Evolutionary conservation across 148 eudicot genomes (phyloP).

Genomic region (Rheum nobile): DNA sequence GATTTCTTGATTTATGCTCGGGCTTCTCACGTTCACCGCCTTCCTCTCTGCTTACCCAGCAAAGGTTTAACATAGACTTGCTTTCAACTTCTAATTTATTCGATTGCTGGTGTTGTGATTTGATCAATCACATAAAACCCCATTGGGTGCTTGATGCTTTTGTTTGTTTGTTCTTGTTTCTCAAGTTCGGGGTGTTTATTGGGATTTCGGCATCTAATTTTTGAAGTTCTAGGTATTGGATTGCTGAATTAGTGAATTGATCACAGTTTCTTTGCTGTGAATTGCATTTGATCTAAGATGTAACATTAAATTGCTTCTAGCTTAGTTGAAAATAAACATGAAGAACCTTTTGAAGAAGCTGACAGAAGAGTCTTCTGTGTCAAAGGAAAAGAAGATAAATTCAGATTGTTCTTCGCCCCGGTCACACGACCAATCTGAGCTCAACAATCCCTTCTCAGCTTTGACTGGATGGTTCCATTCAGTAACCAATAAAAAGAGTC

Average conservation of each 20-base stretch:
- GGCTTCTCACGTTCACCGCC: background rate
- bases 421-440: conserved; percentile 23
- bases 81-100: background rate
- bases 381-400: conserved; percentile 26
- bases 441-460: conserved; percentile 41
- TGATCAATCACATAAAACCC: background rate
- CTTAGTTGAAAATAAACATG: conserved; percentile 26
- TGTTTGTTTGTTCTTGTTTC: background rate
- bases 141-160: background rate
- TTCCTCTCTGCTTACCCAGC: background rate
- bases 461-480: conserved; percentile 74
- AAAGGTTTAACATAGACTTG: background rate
- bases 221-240: background rate
- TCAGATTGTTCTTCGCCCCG: conserved; percentile 13
- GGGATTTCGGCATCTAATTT: background rate
- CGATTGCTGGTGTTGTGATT: no score
- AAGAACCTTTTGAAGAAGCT: conserved; percentile 77
- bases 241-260: background rate
- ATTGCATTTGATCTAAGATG: conserved; percentile 42
- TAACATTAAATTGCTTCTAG: conserved; percentile 26
- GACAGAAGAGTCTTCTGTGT: conserved; percentile 47
- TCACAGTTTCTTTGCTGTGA: background rate
- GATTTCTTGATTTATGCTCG: background rate
- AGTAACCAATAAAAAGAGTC: conserved; percentile 49
- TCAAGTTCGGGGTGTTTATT: background rate